Evolutionary conservation across 2,329 filamentous ascomycete genomes (phyloP).

Genomic region (Ascochyta fabae): DNA sequence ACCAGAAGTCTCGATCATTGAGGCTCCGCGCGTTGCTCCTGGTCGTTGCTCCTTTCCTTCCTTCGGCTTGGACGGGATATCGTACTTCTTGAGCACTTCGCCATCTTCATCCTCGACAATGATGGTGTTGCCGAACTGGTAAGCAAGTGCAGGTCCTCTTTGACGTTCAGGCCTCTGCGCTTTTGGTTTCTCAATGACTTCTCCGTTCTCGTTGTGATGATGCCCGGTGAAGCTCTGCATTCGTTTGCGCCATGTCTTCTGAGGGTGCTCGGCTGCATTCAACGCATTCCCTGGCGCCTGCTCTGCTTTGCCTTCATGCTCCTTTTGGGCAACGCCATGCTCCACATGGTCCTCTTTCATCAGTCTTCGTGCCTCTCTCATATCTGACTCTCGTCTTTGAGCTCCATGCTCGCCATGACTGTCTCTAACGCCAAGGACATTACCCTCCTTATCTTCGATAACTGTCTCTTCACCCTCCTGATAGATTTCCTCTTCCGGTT

Average conservation of each 20-base stretch:
- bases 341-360: constrained; percentile 60
- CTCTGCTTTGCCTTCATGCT: constrained; percentile 54
- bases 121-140: constrained; percentile 87
- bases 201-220: constrained; percentile 49
- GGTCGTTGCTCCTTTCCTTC: constrained; percentile 35
- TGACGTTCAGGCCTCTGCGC: constrained; percentile 48
- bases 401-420: constrained; percentile 55
- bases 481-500: constrained; percentile 68
- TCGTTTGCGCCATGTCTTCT: constrained; percentile 52
- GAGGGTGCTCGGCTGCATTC: constrained; percentile 47
- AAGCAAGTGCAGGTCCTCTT: constrained; percentile 77
- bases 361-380: constrained; percentile 57
- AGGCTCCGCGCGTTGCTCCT: constrained; percentile 35
- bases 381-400: constrained; percentile 68
- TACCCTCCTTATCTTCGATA: constrained; percentile 85
- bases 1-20: constrained; percentile 42
- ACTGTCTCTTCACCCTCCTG: constrained; percentile 81
- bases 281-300: constrained; percentile 46
- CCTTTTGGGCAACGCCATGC: constrained; percentile 54
- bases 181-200: constrained; percentile 36
- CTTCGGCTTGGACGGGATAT: constrained; percentile 66
- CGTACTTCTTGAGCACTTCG: constrained; percentile 85
- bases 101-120: constrained; percentile 88
- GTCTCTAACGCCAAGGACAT: constrained; percentile 74
- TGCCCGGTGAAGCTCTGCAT: constrained; percentile 57